These are phyloP conservation scores for Cryptococcus maquisensis DNA, from an alignment of 1,284 basidiomycete species.

Conservation along the genomic window DNA sequence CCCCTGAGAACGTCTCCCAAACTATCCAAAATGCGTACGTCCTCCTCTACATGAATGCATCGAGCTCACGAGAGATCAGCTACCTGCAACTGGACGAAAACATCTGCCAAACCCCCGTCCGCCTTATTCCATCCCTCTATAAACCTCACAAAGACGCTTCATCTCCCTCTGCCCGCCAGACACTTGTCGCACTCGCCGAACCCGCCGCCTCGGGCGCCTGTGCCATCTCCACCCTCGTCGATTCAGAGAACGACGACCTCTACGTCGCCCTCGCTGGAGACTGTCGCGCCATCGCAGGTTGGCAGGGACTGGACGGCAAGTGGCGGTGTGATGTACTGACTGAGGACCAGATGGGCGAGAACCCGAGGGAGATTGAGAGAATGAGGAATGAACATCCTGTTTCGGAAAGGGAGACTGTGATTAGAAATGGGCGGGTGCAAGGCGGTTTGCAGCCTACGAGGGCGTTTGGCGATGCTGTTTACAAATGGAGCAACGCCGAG, in stretches of 20 bases:
- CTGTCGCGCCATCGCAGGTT: conserved; percentile 89
- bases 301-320: conserved; percentile 58
- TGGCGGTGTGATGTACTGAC: conserved; percentile 74
- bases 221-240: conserved; percentile 77
- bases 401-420: conserved; percentile 74
- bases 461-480: conserved; percentile 84
- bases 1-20: conserved; percentile 25
- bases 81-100: conserved; percentile 54
- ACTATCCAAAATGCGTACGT: conserved; percentile 35
- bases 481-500: conserved; percentile 67
- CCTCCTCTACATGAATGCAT: not conserved
- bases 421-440: conserved; percentile 78
- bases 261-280: conserved; percentile 93
- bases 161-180: conserved; percentile 19
- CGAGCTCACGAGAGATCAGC: conserved; percentile 12
- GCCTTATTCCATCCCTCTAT: conserved; percentile 49
- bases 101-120: conserved; percentile 51
- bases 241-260: conserved; percentile 71
- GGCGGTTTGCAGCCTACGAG: conserved; percentile 92
- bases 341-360: conserved; percentile 93
- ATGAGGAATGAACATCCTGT: conserved; percentile 84
- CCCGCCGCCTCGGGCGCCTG: conserved; percentile 82
- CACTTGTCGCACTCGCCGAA: conserved; percentile 59
- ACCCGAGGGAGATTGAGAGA: conserved; percentile 67
- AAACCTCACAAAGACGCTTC: conserved; percentile 50